Conservation (phyloP, 2,329 filamentous ascomycete species). For the Boeremia exigua region DNA sequence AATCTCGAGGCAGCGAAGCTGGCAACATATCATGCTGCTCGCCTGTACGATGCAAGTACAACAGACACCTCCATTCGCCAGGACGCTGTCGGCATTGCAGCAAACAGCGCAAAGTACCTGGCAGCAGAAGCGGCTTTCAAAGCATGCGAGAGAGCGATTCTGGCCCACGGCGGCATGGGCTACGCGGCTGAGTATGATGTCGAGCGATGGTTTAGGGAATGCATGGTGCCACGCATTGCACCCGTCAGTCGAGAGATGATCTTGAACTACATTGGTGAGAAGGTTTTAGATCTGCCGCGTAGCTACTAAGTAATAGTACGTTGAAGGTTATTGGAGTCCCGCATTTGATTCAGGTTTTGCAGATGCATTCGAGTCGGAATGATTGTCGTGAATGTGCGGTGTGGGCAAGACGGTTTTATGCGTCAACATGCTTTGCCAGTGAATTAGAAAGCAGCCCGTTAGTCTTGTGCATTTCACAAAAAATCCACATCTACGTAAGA, state of each 20-base stretch:
- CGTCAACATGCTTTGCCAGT: too few species aligned
- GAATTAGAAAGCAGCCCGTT: too few species aligned
- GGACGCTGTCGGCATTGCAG: conserved; percentile 59
- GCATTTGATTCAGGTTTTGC: too few species aligned
- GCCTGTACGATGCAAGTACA: conserved; percentile 60
- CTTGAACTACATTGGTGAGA: conserved; percentile 74
- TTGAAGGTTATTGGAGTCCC: too few species aligned
- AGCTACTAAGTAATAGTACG: conserved; percentile 62
- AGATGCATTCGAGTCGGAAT: too few species aligned
- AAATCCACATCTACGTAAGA: too few species aligned
- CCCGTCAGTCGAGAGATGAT: conserved; percentile 75
- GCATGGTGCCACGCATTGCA: conserved; percentile 65
- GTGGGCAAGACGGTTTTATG: too few species aligned
- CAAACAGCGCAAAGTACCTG: conserved; percentile 64
- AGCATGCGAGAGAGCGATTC: conserved; percentile 63
- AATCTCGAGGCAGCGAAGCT: conserved; percentile 66
- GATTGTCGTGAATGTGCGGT: too few species aligned
- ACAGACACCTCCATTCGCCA: conserved; percentile 23
- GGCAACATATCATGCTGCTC: conserved; percentile 66
- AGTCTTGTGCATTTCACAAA: too few species aligned
- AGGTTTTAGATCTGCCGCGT: conserved; percentile 68
- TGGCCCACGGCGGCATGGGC: conserved; percentile 67
- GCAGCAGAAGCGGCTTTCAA: conserved; percentile 67
- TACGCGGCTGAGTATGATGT: conserved; percentile 69
- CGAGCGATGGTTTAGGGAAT: conserved; percentile 65